Evolutionary conservation across 208 protist genomes (phyloP), one percentile per base, ranked within the genome.

Genomic region (Trypanosoma melophagium): DNA sequence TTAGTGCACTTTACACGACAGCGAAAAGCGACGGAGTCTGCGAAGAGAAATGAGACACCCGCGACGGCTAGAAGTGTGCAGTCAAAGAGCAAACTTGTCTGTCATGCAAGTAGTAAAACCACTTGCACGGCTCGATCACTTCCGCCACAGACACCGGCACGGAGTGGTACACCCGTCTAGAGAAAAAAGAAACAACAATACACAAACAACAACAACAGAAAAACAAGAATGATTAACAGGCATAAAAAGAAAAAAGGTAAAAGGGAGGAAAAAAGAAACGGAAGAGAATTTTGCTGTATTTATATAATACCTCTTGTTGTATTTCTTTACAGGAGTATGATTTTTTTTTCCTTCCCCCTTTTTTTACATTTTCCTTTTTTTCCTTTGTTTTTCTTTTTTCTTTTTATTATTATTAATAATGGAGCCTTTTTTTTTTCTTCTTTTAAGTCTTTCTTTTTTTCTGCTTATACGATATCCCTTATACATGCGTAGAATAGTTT

Each of bases 1-100:
- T 7, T 71, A n/a, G 12, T 71, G 28, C 66, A 71, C 50, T 42
- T 60, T 41, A 58, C 63, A 28, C 31, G 41, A 17, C 7, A 58
- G 17, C 35, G 8, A 9, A 57, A 47, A 51, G 14, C 17, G 7
- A 25, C 16, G 0, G 45, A 14, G 38, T n/a, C 60, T 13, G 16
- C 40, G 4, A 9, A 24, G 14, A 7, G 16, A 13, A 16, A 21
- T 16, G 47, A 52, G 25, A 9, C 31, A 60, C 41, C 22, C 24
- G 7, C 16, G 19, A 47, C 51, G 21, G 64, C 51, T 28, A 7
- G 24, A 12, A 35, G 14, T 50, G 16, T 40, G 45, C 60, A 38
- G 1, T 0, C 22, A 24, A 56, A 25, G 16, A 28, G 1, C 7
- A 22, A 44, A 1, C 40, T 42, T 13, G 7, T 40, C 16, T 40